phyloP scores from a whole-genome alignment of 805 yeast genomes.

The Yamadazyma scolyti region DNA sequence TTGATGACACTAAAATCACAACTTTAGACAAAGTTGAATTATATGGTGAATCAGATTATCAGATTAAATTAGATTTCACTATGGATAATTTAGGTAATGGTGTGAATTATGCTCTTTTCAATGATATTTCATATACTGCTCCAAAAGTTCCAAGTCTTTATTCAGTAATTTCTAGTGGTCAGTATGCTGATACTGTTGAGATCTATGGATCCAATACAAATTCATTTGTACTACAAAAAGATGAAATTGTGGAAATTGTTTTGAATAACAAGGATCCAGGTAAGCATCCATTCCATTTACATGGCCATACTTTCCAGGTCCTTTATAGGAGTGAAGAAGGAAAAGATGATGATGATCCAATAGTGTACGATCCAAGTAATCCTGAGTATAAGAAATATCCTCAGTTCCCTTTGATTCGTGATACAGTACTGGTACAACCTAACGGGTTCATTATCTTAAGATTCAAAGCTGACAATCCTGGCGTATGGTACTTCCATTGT shows the following conservation, averaged over 20 bases:
- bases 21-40: slow-evolving; percentile 36
- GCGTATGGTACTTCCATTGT: slow-evolving; percentile 99
- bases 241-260: slow-evolving; percentile 72
- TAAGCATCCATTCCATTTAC: slow-evolving; percentile 95
- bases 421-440: slow-evolving; percentile 72
- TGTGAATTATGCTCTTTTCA: slow-evolving; percentile 94
- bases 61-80: slow-evolving; percentile 64
- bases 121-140: slow-evolving; percentile 69
- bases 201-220: slow-evolving; percentile 82
- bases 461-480: slow-evolving; percentile 92
- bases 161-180: slow-evolving; percentile 74
- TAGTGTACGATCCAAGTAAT: slow-evolving; percentile 38
- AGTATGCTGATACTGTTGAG: slow-evolving; percentile 45
- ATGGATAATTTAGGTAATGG: slow-evolving; percentile 89
- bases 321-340: slow-evolving; percentile 66
- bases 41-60: slow-evolving; percentile 64
- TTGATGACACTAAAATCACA: slow-evolving; percentile 36
- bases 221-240: slow-evolving; percentile 63
- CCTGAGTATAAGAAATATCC: slow-evolving; percentile 44
- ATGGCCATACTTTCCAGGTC: slow-evolving; percentile 89
- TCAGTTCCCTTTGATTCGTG: slow-evolving; percentile 79
- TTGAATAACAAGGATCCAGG: slow-evolving; percentile 88
- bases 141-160: slow-evolving; percentile 86
- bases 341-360: slow-evolving; percentile 49
- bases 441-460: slow-evolving; percentile 83